These are phyloP conservation scores for Diplotaxis tenuifolia DNA, from an alignment of 345 rosid genomes.

Conservation along the genomic window DNA sequence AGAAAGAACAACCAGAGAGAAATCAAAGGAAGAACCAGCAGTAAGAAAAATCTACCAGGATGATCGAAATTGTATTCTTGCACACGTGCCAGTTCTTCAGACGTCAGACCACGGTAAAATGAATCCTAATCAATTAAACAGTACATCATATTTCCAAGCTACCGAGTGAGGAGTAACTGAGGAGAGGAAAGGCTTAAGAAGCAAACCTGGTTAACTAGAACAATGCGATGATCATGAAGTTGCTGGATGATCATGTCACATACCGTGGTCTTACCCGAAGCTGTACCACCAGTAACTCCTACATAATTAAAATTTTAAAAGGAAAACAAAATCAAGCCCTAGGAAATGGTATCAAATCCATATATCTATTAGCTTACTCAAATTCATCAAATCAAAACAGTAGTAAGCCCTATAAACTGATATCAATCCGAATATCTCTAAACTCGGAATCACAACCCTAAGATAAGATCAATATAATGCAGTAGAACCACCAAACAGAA, in stretches of 20 bases:
- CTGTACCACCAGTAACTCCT: slow-evolving; percentile 99
- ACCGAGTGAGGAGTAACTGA: not conserved
- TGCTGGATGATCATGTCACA: slow-evolving; percentile 99
- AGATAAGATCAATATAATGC: slow-evolving; percentile 16
- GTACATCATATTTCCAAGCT: not conserved
- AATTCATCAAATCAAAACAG: not conserved
- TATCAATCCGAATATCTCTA: not conserved
- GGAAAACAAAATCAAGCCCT: not conserved
- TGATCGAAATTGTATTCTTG: slow-evolving; percentile 99
- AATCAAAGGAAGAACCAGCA: not conserved
- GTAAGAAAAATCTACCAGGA: slow-evolving; percentile 55
- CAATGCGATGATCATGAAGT: slow-evolving; percentile 98
- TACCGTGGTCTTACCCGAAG: slow-evolving; percentile 98
- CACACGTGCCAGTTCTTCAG: slow-evolving; percentile 70
- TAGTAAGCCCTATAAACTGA: slow-evolving; percentile 15
- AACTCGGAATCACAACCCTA: slow-evolving; percentile 11
- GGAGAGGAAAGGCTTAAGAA: slow-evolving; percentile 1
- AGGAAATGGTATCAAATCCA: not conserved
- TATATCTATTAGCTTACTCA: not conserved
- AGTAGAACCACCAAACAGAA: not conserved
- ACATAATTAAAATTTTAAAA: not conserved
- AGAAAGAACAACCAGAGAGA: not conserved
- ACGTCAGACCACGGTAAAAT: slow-evolving; percentile 86
- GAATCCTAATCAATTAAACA: slow-evolving; percentile 61
- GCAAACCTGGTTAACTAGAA: slow-evolving; percentile 85